A percentile compares a stretch with the other conserved stretches of the same genome.
These are phyloP conservation scores for Cercospora berteroae DNA, from an alignment of 2,329 filamentous ascomycete species.

Conservation along the genomic window DNA sequence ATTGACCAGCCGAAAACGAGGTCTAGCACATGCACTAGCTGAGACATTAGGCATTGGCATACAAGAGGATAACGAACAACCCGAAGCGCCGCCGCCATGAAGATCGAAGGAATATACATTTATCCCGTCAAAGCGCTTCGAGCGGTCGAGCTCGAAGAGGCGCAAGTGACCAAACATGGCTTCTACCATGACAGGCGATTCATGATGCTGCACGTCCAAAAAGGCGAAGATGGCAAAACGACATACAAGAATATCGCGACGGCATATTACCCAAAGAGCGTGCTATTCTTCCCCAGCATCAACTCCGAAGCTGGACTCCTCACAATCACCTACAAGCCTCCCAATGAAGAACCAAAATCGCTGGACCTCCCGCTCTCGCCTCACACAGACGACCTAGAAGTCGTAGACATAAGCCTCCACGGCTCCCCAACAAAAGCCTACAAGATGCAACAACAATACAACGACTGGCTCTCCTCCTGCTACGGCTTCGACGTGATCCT, in stretches of 20 bases:
- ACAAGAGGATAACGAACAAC: not conserved
- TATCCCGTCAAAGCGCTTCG: constrained; percentile 52
- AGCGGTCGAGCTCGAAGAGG: constrained; percentile 39
- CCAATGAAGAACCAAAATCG: constrained; percentile 29
- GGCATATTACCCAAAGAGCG: constrained; percentile 41
- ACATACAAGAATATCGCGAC: constrained; percentile 45
- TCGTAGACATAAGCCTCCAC: constrained; percentile 47
- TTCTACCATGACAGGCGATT: constrained; percentile 47
- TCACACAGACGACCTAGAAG: constrained; percentile 37
- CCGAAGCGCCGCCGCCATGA: constrained; percentile 24
- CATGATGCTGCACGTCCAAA: constrained; percentile 44
- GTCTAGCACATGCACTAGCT: not conserved
- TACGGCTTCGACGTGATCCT: constrained; percentile 47
- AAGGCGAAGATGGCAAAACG: constrained; percentile 32
- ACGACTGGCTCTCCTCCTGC: constrained; percentile 45
- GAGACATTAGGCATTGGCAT: not conserved
- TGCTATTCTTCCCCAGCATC: constrained; percentile 44
- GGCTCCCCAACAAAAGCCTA: constrained; percentile 43
- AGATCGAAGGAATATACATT: constrained; percentile 42
- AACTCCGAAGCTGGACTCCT: constrained; percentile 35
- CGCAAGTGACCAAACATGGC: constrained; percentile 45
- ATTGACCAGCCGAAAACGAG: not conserved
- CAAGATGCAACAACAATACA: constrained; percentile 45
- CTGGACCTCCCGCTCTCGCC: constrained; percentile 45
- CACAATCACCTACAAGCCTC: constrained; percentile 43